phyloP scores from a whole-genome alignment of 768 basidiomycete genomes.

The Suillus tomentosus region DNA sequence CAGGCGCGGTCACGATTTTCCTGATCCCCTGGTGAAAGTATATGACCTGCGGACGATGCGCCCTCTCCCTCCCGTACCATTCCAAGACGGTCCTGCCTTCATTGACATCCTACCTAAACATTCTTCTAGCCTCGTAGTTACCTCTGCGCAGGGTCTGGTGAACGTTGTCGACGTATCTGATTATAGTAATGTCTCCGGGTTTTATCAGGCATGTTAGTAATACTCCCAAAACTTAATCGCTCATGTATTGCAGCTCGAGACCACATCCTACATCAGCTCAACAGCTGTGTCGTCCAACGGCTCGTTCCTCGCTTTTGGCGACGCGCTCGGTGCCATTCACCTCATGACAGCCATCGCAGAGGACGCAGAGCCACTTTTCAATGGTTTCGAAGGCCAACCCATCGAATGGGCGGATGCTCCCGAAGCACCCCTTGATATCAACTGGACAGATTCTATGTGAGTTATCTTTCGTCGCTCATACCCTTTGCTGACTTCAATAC shows the following conservation, averaged over 20 bases:
- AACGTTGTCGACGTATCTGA: slow-evolving; percentile 84
- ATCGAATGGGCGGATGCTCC: slow-evolving; percentile 83
- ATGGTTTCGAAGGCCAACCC: slow-evolving; percentile 86
- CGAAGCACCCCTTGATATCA: slow-evolving; percentile 65
- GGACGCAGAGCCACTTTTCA: slow-evolving; percentile 64
- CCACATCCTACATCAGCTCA: slow-evolving; percentile 76
- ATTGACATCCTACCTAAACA: slow-evolving; percentile 78
- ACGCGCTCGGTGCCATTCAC: slow-evolving; percentile 82
- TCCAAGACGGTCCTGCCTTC: slow-evolving; percentile 85
- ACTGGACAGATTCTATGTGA: slow-evolving; percentile 86
- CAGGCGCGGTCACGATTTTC: slow-evolving; percentile 85
- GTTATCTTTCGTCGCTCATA: slow-evolving; percentile 24
- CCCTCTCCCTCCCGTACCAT: slow-evolving; percentile 82
- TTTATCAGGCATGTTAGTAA: slow-evolving; percentile 65
- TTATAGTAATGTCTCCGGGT: slow-evolving; percentile 65
- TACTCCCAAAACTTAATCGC: not conserved
- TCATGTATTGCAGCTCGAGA: slow-evolving; percentile 52
- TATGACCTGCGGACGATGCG: slow-evolving; percentile 87
- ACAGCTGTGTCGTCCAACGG: slow-evolving; percentile 83
- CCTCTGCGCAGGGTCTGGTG: slow-evolving; percentile 80
- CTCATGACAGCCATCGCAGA: slow-evolving; percentile 75
- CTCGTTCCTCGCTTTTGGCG: slow-evolving; percentile 92
- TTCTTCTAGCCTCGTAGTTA: slow-evolving; percentile 71
- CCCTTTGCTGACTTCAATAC: not conserved
- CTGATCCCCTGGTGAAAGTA: slow-evolving; percentile 91